These are phyloP conservation scores for Aleurites moluccanus DNA, from an alignment of 441 rosid genomes.

Conservation along the genomic window DNA sequence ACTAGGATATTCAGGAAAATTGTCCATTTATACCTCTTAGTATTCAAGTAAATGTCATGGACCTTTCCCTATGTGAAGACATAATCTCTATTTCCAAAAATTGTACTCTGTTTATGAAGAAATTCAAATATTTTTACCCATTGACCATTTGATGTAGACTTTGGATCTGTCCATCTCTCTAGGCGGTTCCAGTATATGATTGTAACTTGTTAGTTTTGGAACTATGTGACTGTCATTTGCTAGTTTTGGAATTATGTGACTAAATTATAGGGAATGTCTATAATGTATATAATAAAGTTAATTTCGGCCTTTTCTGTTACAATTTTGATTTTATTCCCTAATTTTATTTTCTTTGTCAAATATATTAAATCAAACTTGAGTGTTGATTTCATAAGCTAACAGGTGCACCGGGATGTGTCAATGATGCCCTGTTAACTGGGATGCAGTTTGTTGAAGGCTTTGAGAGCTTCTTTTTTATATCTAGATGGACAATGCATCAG, in stretches of 20 bases:
- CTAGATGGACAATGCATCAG: conserved; percentile 94
- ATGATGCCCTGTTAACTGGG: conserved; percentile 84
- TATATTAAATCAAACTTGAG: conserved; percentile 1
- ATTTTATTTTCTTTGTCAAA: not conserved
- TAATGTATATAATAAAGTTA: not conserved
- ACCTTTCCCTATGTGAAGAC: not conserved
- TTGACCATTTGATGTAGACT: not conserved
- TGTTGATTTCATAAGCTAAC: conserved; percentile 29
- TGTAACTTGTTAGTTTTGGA: not conserved
- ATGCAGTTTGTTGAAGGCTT: conserved; percentile 91
- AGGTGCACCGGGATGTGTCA: conserved; percentile 92
- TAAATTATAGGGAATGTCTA: not conserved
- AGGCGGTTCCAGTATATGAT: not conserved
- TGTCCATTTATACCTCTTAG: not conserved
- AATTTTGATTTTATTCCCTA: not conserved
- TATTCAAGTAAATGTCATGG: not conserved
- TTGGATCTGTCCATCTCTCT: not conserved
- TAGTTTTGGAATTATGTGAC: not conserved
- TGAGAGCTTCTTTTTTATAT: conserved; percentile 80
- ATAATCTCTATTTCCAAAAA: not conserved
- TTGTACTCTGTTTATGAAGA: not conserved
- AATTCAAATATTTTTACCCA: not conserved
- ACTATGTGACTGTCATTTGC: not conserved
- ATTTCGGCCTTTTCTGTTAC: not conserved
- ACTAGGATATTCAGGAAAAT: not conserved